Evolutionary conservation across 257 asterid species (phyloP).

Genomic region (Solanum rostratum): DNA sequence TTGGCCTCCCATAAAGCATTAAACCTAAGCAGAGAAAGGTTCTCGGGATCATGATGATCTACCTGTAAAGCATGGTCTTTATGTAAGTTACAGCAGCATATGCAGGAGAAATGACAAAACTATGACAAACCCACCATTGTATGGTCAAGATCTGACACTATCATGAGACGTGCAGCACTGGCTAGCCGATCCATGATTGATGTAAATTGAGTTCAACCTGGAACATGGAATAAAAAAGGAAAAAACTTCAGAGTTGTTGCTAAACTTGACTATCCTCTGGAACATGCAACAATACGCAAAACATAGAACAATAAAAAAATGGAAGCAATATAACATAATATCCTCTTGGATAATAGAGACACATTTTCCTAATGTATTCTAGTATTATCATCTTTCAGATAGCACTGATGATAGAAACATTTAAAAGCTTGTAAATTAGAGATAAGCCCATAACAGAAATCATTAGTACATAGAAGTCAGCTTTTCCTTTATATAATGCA

Average conservation of each 20-base stretch:
- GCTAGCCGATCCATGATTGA: constrained; percentile 61
- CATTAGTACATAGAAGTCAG: neutral
- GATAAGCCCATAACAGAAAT: neutral
- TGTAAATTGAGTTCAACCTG: constrained; percentile 29
- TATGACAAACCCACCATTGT: constrained; percentile 65
- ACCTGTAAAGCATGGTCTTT: constrained; percentile 43
- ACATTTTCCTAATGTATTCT: neutral
- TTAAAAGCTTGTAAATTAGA: neutral
- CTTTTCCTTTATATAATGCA: neutral
- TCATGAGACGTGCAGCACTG: constrained; percentile 71
- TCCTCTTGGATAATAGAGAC: neutral
- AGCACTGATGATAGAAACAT: neutral
- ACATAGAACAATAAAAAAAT: neutral
- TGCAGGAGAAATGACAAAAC: neutral
- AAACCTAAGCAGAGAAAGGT: constrained; percentile 78
- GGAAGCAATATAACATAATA: neutral
- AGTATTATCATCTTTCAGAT: neutral
- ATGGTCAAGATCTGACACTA: constrained; percentile 94
- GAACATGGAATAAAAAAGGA: neutral
- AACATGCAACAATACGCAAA: neutral
- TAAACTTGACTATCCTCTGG: neutral
- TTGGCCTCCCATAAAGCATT: constrained; percentile 94
- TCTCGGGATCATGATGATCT: constrained; percentile 81
- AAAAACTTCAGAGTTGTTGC: neutral
- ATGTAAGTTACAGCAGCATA: constrained; percentile 2